Conservation (phyloP, 2,329 filamentous ascomycete species). For the Fusarium ambrosium region DNA sequence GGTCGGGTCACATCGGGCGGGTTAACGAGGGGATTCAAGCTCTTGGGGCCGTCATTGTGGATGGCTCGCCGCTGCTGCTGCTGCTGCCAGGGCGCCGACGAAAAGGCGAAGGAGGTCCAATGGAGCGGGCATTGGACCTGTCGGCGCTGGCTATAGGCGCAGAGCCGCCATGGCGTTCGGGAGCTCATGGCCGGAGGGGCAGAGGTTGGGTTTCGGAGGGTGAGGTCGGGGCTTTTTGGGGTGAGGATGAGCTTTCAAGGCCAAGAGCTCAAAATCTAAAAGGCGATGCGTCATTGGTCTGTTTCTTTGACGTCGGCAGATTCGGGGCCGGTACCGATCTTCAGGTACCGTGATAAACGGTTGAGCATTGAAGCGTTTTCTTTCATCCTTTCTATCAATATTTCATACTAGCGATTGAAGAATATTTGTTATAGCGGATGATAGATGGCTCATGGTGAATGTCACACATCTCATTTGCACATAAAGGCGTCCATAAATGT, state of each 20-base stretch:
- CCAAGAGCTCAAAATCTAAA: slow-evolving; percentile 37
- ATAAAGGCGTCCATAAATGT: neutral
- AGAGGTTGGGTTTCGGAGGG: slow-evolving; percentile 19
- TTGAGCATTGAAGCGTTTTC: neutral
- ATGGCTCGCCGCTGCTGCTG: slow-evolving; percentile 36
- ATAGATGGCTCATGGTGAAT: neutral
- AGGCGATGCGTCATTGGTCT: slow-evolving; percentile 45
- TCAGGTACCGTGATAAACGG: slow-evolving; percentile 17
- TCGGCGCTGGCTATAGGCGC: slow-evolving; percentile 37
- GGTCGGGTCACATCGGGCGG: slow-evolving; percentile 81
- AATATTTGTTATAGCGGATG: neutral
- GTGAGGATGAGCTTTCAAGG: slow-evolving; percentile 23
- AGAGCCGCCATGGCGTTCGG: slow-evolving; percentile 50
- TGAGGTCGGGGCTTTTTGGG: slow-evolving; percentile 17
- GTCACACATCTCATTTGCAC: neutral
- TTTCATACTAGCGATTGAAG: neutral
- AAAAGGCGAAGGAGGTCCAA: slow-evolving; percentile 28
- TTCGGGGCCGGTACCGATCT: slow-evolving; percentile 20
- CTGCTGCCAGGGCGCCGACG: slow-evolving; percentile 17
- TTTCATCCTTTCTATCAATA: neutral
- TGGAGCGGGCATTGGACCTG: slow-evolving; percentile 28
- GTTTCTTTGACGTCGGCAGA: slow-evolving; percentile 21
- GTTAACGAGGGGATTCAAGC: slow-evolving; percentile 68
- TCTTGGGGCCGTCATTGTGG: slow-evolving; percentile 47
- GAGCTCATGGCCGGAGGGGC: slow-evolving; percentile 48